Base-by-base conservation (phyloP, 192 early-diverging fungal genomes). In the Linnemannia elongata region DNA sequence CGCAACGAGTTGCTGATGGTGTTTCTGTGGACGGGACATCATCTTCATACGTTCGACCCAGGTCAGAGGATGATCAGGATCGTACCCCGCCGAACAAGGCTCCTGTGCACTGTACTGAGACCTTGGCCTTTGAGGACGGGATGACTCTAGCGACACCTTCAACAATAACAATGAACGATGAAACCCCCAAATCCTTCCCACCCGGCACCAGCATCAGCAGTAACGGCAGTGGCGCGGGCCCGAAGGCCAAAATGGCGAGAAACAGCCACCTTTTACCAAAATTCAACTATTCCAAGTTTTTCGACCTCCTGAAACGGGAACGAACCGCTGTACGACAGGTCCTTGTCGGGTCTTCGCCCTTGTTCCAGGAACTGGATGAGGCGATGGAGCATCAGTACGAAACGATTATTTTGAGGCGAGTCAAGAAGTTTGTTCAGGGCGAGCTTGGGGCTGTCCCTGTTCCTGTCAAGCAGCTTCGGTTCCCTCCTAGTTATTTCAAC, bases 291-390 rank as follows among this genome's bases (percentile, higher is more conserved):
- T 55, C 68, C 12, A 36, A 72, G 13, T 82, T 91, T 22, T 89
- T 91, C 36, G 66, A 73, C 2, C 57, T 91, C 18, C 39, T 89
- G 24, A 77, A 82, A 69, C 79, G 88, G 41, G 69, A 72, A 33
- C 78, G 90, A 47, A 47, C 55, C 33, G 69, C 79, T 13, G 80
- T 47, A 9, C 88, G 88, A 27, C 79, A 68, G 68, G 82, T 91
- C 47, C 71, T 91, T 42, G 90, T 91, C 0, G 90, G 88, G 13
- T 91, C 90, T 7, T 79, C 80, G 4, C 90, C 90, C 17, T 72
- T 91, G 18, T 84, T 80, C 69, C 90, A 91, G 41, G 72, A 81
- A 41, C 77, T 91, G 33, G 88, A 88, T 47, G 74, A 77, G 52
- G 90, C 90, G 0, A 22, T 74, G 68, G 70, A 82, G 15, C 74